Evolutionary conservation across 352 stramenopile genomes (phyloP).

Genomic region (Bremia lactucae): DNA sequence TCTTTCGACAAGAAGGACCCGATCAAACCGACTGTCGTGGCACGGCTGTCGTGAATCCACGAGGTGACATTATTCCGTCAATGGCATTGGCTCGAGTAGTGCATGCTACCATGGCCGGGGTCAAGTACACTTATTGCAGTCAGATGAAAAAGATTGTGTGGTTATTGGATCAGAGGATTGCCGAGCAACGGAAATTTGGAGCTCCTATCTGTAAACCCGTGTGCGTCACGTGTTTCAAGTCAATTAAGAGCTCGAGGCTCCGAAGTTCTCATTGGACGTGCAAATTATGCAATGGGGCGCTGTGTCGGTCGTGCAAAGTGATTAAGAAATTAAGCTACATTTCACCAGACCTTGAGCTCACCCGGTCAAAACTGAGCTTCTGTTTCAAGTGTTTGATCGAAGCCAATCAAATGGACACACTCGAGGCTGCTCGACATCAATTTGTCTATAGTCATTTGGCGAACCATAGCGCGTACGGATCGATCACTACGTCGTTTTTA

Average conservation of each 20-base stretch:
- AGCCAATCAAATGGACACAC: slow-evolving; percentile 9
- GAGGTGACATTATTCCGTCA: slow-evolving; percentile 9
- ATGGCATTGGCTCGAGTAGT: slow-evolving; percentile 8
- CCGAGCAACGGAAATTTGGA: not conserved
- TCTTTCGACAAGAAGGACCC: slow-evolving; percentile 16
- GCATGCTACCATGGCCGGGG: slow-evolving; percentile 7
- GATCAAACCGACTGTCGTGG: slow-evolving; percentile 8
- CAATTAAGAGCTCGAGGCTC: slow-evolving; percentile 1
- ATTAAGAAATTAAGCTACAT: slow-evolving; percentile 20
- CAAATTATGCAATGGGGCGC: slow-evolving; percentile 5
- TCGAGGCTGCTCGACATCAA: slow-evolving; percentile 8
- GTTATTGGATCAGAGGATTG: slow-evolving; percentile 14
- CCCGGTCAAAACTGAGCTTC: slow-evolving; percentile 16
- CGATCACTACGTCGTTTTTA: not conserved
- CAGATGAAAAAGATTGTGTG: slow-evolving; percentile 28
- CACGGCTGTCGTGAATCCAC: slow-evolving; percentile 8
- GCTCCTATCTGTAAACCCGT: not conserved
- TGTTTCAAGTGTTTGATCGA: slow-evolving; percentile 20
- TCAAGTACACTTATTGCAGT: slow-evolving; percentile 17
- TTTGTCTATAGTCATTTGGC: slow-evolving; percentile 6
- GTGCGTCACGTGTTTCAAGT: slow-evolving; percentile 13
- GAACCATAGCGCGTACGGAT: not conserved
- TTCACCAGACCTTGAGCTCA: slow-evolving; percentile 11
- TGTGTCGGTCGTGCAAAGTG: slow-evolving; percentile 13
- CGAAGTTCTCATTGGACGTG: slow-evolving; percentile 5